Percentiles rank a stretch among this genome's conserved stretches.
Conservation (phyloP, 257 asterid genomes). For the Nicotiana tabacum region DNA sequence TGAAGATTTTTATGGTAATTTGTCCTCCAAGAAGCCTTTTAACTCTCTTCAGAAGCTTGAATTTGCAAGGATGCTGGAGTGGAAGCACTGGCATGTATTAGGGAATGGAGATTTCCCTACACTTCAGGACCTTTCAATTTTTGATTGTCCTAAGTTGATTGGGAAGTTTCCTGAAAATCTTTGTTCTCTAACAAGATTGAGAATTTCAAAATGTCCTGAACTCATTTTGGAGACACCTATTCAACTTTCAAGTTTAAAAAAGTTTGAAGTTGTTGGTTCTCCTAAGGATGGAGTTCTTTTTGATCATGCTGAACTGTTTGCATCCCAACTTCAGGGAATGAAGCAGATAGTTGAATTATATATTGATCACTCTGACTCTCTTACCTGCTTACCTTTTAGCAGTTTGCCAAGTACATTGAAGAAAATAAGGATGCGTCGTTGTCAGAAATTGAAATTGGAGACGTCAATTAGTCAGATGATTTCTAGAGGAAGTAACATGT, state of each 20-base stretch:
- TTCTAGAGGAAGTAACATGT: not conserved
- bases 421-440: fast-evolving
- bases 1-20: not conserved
- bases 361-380: not conserved
- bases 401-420: not conserved
- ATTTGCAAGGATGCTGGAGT: not conserved
- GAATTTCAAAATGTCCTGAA: not conserved
- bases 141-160: not conserved
- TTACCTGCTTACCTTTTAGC: not conserved
- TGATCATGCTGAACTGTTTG: not conserved
- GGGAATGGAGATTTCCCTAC: not conserved
- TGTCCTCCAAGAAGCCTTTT: not conserved
- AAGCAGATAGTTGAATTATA: not conserved
- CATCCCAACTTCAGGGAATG: not conserved
- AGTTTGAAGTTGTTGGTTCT: not conserved
- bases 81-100: slow-evolving; percentile 3
- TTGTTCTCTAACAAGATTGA: not conserved
- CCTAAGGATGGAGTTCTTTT: not conserved
- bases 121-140: not conserved
- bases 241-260: not conserved
- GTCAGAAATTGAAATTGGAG: not conserved
- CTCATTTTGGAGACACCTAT: not conserved
- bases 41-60: not conserved
- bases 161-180: slow-evolving; percentile 9
- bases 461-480: not conserved